These are phyloP conservation scores for Drechslerella dactyloides DNA, from an alignment of 2,329 filamentous ascomycete genomes.

Conservation along the genomic window DNA sequence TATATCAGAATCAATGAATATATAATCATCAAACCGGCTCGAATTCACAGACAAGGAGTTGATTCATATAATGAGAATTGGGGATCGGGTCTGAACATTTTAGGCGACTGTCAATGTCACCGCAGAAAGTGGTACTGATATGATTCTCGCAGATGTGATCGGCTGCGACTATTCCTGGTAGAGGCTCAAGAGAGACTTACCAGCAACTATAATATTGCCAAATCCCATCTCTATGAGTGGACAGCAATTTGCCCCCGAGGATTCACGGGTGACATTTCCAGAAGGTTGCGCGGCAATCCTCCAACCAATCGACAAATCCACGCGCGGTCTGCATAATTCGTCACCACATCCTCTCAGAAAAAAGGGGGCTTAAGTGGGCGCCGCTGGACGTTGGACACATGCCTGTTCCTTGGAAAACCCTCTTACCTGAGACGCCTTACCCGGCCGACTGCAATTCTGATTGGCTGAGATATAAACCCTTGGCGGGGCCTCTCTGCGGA, in stretches of 20 bases:
- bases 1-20: constrained; percentile 29
- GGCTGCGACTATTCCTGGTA: background rate
- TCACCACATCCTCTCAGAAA: background rate
- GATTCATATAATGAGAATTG: background rate
- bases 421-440: constrained; percentile 46
- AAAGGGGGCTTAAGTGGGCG: constrained; percentile 18
- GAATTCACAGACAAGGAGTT: constrained; percentile 10
- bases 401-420: constrained; percentile 15
- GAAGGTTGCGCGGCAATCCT: constrained; percentile 11
- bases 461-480: constrained; percentile 30
- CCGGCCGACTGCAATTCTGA: constrained; percentile 23
- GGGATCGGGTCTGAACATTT: too few relatives aligned
- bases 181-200: constrained; percentile 4
- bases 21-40: constrained; percentile 18
- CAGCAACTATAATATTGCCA: constrained; percentile 27
- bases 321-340: background rate
- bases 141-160: too few relatives aligned
- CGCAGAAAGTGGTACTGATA: background rate
- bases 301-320: constrained; percentile 23
- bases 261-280: constrained; percentile 32
- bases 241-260: constrained; percentile 28
- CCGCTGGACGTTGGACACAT: constrained; percentile 28
- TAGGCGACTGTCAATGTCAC: too few relatives aligned
- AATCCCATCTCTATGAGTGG: constrained; percentile 29
- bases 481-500: constrained; percentile 13